These are phyloP conservation scores for Cytospora mali DNA, from an alignment of 2,329 filamentous ascomycete species.

Conservation along the genomic window DNA sequence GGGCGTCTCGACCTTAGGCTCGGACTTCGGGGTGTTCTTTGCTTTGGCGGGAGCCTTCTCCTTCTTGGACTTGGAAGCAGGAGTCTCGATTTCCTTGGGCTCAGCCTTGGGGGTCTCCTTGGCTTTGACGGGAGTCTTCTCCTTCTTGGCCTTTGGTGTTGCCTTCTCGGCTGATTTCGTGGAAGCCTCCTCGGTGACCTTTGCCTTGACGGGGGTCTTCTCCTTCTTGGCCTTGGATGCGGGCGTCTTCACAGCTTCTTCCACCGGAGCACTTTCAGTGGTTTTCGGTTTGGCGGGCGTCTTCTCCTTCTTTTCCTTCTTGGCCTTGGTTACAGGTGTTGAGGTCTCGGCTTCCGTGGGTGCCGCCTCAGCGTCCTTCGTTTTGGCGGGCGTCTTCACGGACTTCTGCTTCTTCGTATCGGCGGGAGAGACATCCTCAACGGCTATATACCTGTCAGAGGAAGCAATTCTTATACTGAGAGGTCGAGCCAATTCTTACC, in stretches of 20 bases:
- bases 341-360: slow-evolving; percentile 9
- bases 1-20: neutral
- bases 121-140: slow-evolving; percentile 25
- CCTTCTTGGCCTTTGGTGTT: slow-evolving; percentile 24
- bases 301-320: slow-evolving; percentile 13
- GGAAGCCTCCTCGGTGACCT: slow-evolving; percentile 1
- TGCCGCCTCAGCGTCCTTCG: slow-evolving; percentile 11
- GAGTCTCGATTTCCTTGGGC: slow-evolving; percentile 10
- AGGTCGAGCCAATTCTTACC: slow-evolving; percentile 9
- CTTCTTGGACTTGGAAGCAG: slow-evolving; percentile 3
- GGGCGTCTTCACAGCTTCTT: slow-evolving; percentile 18
- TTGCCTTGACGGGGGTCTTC: slow-evolving; percentile 21
- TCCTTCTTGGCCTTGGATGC: slow-evolving; percentile 19
- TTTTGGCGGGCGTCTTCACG: slow-evolving; percentile 21
- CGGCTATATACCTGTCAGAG: slow-evolving; percentile 11
- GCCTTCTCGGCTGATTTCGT: slow-evolving; percentile 9
- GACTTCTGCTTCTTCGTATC: slow-evolving; percentile 27
- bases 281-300: slow-evolving; percentile 12
- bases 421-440: slow-evolving; percentile 25
- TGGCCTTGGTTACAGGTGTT: slow-evolving; percentile 19
- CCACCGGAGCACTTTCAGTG: neutral
- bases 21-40: slow-evolving; percentile 12
- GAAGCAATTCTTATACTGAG: neutral
- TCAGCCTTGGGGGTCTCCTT: slow-evolving; percentile 4
- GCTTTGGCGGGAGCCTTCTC: slow-evolving; percentile 5